Evolutionary conservation across 768 basidiomycete genomes (phyloP).

Genomic region (Suillus lakei): DNA sequence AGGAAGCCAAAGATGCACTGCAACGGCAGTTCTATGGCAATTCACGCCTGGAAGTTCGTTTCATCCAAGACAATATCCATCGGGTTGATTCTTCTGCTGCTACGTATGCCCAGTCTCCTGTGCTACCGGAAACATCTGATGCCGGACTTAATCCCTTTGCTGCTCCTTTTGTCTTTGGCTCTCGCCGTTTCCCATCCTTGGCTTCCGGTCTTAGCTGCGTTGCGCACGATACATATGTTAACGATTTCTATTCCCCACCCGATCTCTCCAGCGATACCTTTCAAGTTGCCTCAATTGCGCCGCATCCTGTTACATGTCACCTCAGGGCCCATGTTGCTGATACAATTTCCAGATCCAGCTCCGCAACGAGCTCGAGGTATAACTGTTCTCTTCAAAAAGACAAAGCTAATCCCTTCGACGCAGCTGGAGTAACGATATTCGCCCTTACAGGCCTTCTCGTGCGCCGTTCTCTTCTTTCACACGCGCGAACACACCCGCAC

Average conservation of each 20-base stretch:
- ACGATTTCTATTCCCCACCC: slow-evolving; percentile 11
- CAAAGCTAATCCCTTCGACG: slow-evolving; percentile 4
- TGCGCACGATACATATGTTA: slow-evolving; percentile 7
- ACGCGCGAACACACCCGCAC: slow-evolving; percentile 17
- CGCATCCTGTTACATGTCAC: slow-evolving; percentile 26
- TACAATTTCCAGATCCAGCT: slow-evolving; percentile 37
- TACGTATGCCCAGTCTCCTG: slow-evolving; percentile 4
- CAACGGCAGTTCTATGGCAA: slow-evolving; percentile 66
- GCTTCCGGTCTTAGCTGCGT: slow-evolving; percentile 8
- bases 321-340: slow-evolving; percentile 22
- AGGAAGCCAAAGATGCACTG: slow-evolving; percentile 67
- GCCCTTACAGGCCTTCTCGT: slow-evolving; percentile 20
- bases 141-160: slow-evolving; percentile 38
- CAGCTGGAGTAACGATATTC: slow-evolving; percentile 37
- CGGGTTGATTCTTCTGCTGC: slow-evolving; percentile 15
- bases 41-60: slow-evolving; percentile 44
- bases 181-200: slow-evolving; percentile 12
- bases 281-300: slow-evolving; percentile 19
- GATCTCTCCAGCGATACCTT: slow-evolving; percentile 27
- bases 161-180: slow-evolving; percentile 30
- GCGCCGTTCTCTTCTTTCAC: slow-evolving; percentile 18
- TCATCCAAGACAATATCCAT: slow-evolving; percentile 30
- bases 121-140: slow-evolving; percentile 20
- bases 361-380: slow-evolving; percentile 38
- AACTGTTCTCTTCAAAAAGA: slow-evolving; percentile 13